Percentiles rank a stretch among this genome's conserved stretches.
These are phyloP conservation scores for Aspergillus sp. DNA, from an alignment of 2,329 filamentous ascomycete genomes.

Conservation along the genomic window DNA sequence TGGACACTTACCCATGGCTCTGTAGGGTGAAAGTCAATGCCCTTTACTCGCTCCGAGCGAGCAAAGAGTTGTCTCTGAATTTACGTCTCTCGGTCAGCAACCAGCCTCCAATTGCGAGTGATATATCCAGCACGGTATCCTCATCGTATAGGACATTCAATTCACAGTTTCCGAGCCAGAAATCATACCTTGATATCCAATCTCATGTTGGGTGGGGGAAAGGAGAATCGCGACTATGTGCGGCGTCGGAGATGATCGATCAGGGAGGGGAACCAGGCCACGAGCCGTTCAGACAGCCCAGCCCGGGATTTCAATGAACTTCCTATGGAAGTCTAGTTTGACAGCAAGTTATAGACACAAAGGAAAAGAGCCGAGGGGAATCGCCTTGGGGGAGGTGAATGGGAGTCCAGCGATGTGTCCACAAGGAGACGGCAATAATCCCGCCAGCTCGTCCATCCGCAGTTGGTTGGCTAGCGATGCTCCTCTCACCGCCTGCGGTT, in stretches of 20 bases:
- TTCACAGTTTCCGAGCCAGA: conserved; percentile 3
- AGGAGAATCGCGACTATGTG: conserved; percentile 33
- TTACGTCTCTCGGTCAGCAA: conserved; percentile 40
- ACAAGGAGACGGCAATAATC: conserved; percentile 31
- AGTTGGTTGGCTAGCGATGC: conserved; percentile 28
- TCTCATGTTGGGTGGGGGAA: conserved; percentile 50
- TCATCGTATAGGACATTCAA: background rate
- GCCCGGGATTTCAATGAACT: conserved; percentile 16
- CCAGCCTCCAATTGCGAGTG: conserved; percentile 6
- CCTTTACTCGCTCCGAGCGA: conserved; percentile 93
- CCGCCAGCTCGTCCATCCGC: conserved; percentile 30
- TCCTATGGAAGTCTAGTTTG: conserved; percentile 9
- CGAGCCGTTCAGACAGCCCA: conserved; percentile 37
- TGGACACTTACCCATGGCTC: conserved; percentile 77
- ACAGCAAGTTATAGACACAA: conserved; percentile 2
- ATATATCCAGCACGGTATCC: background rate
- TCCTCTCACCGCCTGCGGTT: conserved; percentile 26
- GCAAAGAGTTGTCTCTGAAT: conserved; percentile 76
- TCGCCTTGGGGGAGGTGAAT: conserved; percentile 16
- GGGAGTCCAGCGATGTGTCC: conserved; percentile 30
- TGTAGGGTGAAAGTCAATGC: conserved; percentile 93
- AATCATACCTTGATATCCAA: conserved; percentile 59
- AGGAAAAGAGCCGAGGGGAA: conserved; percentile 20
- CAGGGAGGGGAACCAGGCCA: conserved; percentile 30
- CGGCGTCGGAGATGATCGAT: conserved; percentile 33